phyloP scores from a whole-genome alignment of 805 yeast species.

The Candida nanaspora region DNA sequence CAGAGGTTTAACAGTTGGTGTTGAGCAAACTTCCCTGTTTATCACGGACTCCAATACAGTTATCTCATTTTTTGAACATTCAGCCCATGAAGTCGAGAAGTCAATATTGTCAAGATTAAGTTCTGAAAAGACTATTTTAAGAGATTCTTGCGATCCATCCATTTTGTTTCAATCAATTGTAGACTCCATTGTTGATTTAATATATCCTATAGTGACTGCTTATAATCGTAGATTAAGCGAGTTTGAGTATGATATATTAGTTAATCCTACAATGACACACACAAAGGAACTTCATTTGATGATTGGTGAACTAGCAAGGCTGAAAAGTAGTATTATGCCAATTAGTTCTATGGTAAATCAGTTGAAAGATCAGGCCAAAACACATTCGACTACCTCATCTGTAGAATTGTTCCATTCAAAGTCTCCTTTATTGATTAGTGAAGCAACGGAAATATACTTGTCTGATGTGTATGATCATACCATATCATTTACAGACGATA shows the following conservation, averaged over 20 bases:
- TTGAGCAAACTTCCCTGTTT: slow-evolving; percentile 51
- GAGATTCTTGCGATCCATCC: slow-evolving; percentile 46
- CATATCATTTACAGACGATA: slow-evolving; percentile 41
- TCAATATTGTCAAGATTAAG: slow-evolving; percentile 44
- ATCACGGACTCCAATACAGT: slow-evolving; percentile 38
- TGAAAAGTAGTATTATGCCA: slow-evolving; percentile 41
- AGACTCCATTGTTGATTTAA: slow-evolving; percentile 47
- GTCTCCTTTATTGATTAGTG: slow-evolving; percentile 25
- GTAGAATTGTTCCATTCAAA: too few relatives aligned
- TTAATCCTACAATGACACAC: slow-evolving; percentile 41
- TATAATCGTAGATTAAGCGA: slow-evolving; percentile 41
- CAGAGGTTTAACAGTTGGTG: slow-evolving; percentile 37
- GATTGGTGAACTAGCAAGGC: slow-evolving; percentile 43
- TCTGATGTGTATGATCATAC: slow-evolving; percentile 54
- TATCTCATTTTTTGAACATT: slow-evolving; percentile 50
- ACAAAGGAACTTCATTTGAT: slow-evolving; percentile 47
- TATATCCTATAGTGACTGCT: slow-evolving; percentile 46
- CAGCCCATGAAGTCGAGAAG: slow-evolving; percentile 43
- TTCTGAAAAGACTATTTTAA: slow-evolving; percentile 37
- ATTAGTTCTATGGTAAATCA: slow-evolving; percentile 39
- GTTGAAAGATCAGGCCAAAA: slow-evolving; percentile 30
- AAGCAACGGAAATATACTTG: slow-evolving; percentile 38
- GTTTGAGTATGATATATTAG: slow-evolving; percentile 43
- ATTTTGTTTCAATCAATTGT: slow-evolving; percentile 46
- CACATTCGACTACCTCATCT: neutral